These are phyloP conservation scores for Hygrocybe coccinea DNA, from an alignment of 768 basidiomycete genomes.

Conservation along the genomic window DNA sequence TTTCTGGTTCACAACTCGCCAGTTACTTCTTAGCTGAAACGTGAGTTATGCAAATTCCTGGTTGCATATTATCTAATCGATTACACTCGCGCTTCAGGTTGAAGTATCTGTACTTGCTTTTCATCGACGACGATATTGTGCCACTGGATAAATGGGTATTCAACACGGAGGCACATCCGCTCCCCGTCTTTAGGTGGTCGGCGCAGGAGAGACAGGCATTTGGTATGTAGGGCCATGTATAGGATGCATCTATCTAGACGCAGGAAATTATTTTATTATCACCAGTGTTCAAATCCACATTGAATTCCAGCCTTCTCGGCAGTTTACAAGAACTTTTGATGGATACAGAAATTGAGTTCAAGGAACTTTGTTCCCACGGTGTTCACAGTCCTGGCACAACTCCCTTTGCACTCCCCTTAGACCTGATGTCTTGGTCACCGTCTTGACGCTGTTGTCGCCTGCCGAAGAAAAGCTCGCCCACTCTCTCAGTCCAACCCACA, in stretches of 20 bases:
- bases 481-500: background rate
- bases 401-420: background rate
- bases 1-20: background rate
- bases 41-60: conserved; percentile 17
- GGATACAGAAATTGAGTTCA: too few relatives aligned
- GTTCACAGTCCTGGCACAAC: too few relatives aligned
- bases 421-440: background rate
- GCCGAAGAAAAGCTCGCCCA: background rate
- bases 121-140: conserved; percentile 57
- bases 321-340: too few relatives aligned
- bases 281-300: too few relatives aligned
- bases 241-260: too few relatives aligned
- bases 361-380: too few relatives aligned
- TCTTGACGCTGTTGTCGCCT: background rate
- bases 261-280: too few relatives aligned
- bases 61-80: background rate
- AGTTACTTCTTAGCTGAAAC: conserved; percentile 47
- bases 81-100: conserved; percentile 33
- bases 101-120: conserved; percentile 69
- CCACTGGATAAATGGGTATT: conserved; percentile 53
- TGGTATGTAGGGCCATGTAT: background rate
- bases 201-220: conserved; percentile 35
- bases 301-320: too few relatives aligned
- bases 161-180: conserved; percentile 70
- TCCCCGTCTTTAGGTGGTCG: conserved; percentile 68